Evolutionary conservation across 2,329 filamentous ascomycete species (phyloP), one percentile per base, ranked within the genome.

Genomic region (Fusarium liriodendri): DNA sequence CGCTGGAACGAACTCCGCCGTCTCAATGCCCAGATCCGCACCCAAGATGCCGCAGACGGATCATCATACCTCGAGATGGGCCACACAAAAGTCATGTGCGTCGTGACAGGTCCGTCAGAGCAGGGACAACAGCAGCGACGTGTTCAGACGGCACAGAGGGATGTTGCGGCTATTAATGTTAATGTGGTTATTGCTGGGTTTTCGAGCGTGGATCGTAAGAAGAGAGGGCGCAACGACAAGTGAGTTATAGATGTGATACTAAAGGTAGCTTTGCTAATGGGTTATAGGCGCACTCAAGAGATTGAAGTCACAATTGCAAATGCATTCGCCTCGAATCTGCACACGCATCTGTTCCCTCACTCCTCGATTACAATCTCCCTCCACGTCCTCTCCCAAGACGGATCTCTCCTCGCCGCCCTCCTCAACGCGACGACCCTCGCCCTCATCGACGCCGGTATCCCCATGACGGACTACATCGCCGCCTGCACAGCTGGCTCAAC

Each of bases 1-100:
- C 92, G 97, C 78, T 99, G 97, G 97, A 98, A 99, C 85, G 97
- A 99, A 83, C 90, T 99, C 42, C 95, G 97, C 32, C 92, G 94
- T 9, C 89, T 98, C 60, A 91, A 95, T 80, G 96, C 94, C 57
- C 94, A 97, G 84, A 95, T 99, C 80, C 94, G 93, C 71, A 98
- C 95, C 1, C 97, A 98, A 83, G 93, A 95, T 70, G 93, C 95
- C 59, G 95, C 95, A 64, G 97, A 98, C 78, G 97, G 97, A 38
- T 97, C 94, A 52, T 94, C 93, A 71, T 98, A 98, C 84, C 91
- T 98, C 68, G 95, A 98, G 82, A 97, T 97, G 92, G 97, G 97
- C 78, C 97, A 98, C 84, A 99, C 97, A 25, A 97, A 98, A 81
- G 93, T 99, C 77, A 94, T 98, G 84, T 98, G 96, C 84, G 95